A percentile compares a stretch with the other conserved stretches of the same genome.
Conservation (phyloP, 73 alveolate genomes). For the Stentor roeselii region DNA sequence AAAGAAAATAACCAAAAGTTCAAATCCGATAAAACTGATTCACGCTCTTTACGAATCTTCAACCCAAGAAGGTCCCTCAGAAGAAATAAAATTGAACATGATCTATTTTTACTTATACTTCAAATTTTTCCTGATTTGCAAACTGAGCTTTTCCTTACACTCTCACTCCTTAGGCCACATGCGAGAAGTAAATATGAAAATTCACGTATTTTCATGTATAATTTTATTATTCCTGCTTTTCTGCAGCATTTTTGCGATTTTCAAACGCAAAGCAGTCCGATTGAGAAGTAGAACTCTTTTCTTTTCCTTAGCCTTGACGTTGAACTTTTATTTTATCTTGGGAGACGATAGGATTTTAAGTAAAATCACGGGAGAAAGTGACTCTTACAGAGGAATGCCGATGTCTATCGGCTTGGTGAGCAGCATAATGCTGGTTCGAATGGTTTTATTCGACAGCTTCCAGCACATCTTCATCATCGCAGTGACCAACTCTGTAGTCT, state of each 20-base stretch:
- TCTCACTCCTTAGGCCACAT: too few species aligned
- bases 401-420: neutral
- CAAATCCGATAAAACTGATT: too few species aligned
- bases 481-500: neutral
- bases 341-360: slow-evolving; percentile 4
- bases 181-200: too few species aligned
- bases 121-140: neutral
- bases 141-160: neutral
- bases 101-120: neutral
- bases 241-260: neutral
- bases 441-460: neutral
- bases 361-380: neutral
- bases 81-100: neutral
- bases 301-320: neutral
- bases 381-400: neutral
- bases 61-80: neutral
- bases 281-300: neutral
- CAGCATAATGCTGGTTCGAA: neutral
- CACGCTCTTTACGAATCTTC: neutral
- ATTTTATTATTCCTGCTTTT: neutral
- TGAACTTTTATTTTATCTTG: neutral
- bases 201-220: neutral
- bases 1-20: too few species aligned
- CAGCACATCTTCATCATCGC: neutral
- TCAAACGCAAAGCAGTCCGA: neutral